Percentiles rank a stretch among this genome's conserved stretches.
Conservation (phyloP, 2,329 filamentous ascomycete species). For the Sclerotinia minor region DNA sequence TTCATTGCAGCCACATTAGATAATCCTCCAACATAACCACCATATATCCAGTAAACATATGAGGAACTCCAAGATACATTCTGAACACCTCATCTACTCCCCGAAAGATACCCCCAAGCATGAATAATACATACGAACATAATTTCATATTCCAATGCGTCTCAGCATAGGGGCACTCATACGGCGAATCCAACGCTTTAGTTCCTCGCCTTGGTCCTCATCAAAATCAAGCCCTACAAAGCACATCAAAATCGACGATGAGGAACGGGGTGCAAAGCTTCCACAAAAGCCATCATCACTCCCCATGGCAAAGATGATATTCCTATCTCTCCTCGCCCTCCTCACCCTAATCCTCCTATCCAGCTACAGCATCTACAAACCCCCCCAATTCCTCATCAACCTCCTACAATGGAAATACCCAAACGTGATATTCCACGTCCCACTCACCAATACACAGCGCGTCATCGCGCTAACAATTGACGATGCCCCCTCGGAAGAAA, state of each 20-base stretch:
- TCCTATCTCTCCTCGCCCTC: constrained; percentile 32
- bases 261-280: constrained; percentile 30
- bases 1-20: constrained; percentile 9
- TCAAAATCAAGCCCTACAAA: constrained; percentile 26
- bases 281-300: not conserved
- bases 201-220: not conserved
- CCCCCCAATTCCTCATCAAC: constrained; percentile 67
- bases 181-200: constrained; percentile 19
- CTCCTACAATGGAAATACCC: constrained; percentile 73
- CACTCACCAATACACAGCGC: constrained; percentile 56
- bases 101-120: not conserved
- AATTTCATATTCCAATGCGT: constrained; percentile 17
- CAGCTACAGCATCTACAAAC: constrained; percentile 77
- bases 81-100: not conserved
- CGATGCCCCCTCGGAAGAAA: constrained; percentile 76
- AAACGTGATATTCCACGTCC: constrained; percentile 74
- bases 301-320: constrained; percentile 27
- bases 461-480: constrained; percentile 83
- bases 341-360: constrained; percentile 41
- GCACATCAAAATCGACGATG: constrained; percentile 41
- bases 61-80: not conserved
- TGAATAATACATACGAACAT: not conserved
- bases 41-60: not conserved
- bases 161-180: constrained; percentile 15
- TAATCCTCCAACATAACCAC: not conserved